A percentile compares a stretch with the other conserved stretches of the same genome.
phyloP scores from a whole-genome alignment of 1,139 yeast species.

The Meyerozyma athensensis region DNA sequence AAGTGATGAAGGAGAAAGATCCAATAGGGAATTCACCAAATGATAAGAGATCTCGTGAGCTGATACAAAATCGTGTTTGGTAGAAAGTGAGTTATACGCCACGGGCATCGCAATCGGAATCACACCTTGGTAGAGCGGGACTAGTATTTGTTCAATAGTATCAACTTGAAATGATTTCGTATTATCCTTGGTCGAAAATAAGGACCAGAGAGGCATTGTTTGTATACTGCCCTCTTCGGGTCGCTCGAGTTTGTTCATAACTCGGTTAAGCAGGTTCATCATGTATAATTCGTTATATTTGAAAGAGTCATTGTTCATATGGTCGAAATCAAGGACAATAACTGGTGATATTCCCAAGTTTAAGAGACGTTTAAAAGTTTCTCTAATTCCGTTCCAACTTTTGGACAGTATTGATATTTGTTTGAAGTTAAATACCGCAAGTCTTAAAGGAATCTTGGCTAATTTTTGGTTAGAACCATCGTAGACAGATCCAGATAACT shows the following conservation, averaged over 20 bases:
- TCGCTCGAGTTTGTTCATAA: constrained; percentile 23
- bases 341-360: constrained; percentile 45
- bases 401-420: constrained; percentile 27
- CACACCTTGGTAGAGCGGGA: constrained; percentile 40
- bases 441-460: constrained; percentile 39
- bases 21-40: constrained; percentile 23
- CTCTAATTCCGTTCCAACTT: constrained; percentile 41
- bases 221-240: constrained; percentile 22
- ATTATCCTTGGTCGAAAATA: constrained; percentile 19
- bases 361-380: constrained; percentile 44
- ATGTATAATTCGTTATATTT: constrained; percentile 30
- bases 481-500: constrained; percentile 32
- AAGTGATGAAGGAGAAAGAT: constrained; percentile 26
- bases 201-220: constrained; percentile 25
- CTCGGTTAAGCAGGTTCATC: constrained; percentile 29
- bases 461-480: constrained; percentile 28
- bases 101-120: constrained; percentile 64
- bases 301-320: constrained; percentile 23
- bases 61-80: constrained; percentile 26
- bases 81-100: constrained; percentile 37
- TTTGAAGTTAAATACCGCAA: constrained; percentile 49
- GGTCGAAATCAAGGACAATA: constrained; percentile 33
- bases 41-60: constrained; percentile 30
- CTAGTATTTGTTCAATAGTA: constrained; percentile 30
- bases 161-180: constrained; percentile 14